phyloP scores from a whole-genome alignment of 2,329 filamentous ascomycete genomes.

The Monosporascus sp. region DNA sequence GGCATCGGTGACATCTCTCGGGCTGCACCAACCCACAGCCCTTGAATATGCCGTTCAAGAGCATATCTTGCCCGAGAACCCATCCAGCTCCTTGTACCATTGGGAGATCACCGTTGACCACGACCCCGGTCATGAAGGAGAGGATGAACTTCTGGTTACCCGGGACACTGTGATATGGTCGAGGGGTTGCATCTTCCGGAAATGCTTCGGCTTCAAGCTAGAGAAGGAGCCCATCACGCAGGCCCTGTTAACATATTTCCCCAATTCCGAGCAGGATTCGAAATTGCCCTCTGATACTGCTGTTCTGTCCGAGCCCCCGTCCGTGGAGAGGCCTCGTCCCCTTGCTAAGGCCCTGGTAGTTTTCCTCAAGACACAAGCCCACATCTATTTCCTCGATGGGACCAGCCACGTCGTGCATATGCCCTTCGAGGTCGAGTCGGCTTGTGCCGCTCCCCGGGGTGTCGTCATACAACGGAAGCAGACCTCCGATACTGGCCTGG shows the following conservation, averaged over 20 bases:
- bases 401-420: slow-evolving; percentile 86
- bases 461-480: slow-evolving; percentile 81
- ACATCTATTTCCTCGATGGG: slow-evolving; percentile 86
- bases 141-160: slow-evolving; percentile 79
- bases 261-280: slow-evolving; percentile 41
- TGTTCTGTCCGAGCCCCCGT: not conserved
- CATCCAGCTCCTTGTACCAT: slow-evolving; percentile 60
- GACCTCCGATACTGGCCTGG: slow-evolving; percentile 42
- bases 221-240: slow-evolving; percentile 86
- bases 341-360: slow-evolving; percentile 74
- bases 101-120: slow-evolving; percentile 62
- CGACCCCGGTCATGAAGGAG: slow-evolving; percentile 36
- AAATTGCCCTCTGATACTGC: slow-evolving; percentile 4
- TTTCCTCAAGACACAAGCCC: slow-evolving; percentile 85
- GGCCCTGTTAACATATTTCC: slow-evolving; percentile 80
- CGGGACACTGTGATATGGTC: slow-evolving; percentile 81
- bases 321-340: slow-evolving; percentile 3
- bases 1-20: slow-evolving; percentile 87
- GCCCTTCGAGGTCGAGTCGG: slow-evolving; percentile 88
- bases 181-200: slow-evolving; percentile 75
- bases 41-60: slow-evolving; percentile 80
- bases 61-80: slow-evolving; percentile 65
- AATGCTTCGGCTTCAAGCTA: slow-evolving; percentile 78
- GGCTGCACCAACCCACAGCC: slow-evolving; percentile 82
- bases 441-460: slow-evolving; percentile 75